Percentiles rank a stretch among this genome's conserved stretches.
Conservation (phyloP, 2,329 filamentous ascomycete genomes). For the Diaporthe capsici region DNA sequence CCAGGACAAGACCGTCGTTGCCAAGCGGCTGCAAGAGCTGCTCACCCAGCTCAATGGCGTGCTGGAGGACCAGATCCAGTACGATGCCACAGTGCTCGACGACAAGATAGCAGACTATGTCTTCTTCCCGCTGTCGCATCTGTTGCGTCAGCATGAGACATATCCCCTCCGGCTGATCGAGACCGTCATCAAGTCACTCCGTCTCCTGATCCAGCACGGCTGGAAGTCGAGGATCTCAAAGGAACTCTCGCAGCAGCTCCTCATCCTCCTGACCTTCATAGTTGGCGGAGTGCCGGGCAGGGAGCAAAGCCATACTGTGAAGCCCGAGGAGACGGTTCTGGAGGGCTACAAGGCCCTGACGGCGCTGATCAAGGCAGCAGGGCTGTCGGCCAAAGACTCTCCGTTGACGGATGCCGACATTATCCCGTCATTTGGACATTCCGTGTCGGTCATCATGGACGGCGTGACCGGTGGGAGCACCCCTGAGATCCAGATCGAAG, state of each 20-base stretch:
- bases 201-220: constrained; percentile 80
- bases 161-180: constrained; percentile 83
- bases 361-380: constrained; percentile 73
- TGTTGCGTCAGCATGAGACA: constrained; percentile 82
- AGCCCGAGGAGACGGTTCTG: constrained; percentile 81
- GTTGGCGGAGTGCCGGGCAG: constrained; percentile 79
- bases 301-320: constrained; percentile 57
- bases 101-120: constrained; percentile 91
- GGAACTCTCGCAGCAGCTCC: constrained; percentile 84
- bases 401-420: constrained; percentile 69
- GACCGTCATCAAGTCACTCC: constrained; percentile 80
- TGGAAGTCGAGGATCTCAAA: constrained; percentile 82
- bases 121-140: constrained; percentile 92
- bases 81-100: constrained; percentile 72
- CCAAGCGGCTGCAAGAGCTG: constrained; percentile 61
- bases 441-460: constrained; percentile 84
- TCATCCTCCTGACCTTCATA: constrained; percentile 87
- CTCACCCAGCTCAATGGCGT: constrained; percentile 61
- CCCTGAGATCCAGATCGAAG: constrained; percentile 78
- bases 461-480: constrained; percentile 76
- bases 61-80: constrained; percentile 59
- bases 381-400: constrained; percentile 61
- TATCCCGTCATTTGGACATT: constrained; percentile 85
- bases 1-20: constrained; percentile 51
- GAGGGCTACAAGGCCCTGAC: constrained; percentile 80